Evolutionary conservation across 805 yeast genomes (phyloP).

Genomic region (Ogataea henricii): DNA sequence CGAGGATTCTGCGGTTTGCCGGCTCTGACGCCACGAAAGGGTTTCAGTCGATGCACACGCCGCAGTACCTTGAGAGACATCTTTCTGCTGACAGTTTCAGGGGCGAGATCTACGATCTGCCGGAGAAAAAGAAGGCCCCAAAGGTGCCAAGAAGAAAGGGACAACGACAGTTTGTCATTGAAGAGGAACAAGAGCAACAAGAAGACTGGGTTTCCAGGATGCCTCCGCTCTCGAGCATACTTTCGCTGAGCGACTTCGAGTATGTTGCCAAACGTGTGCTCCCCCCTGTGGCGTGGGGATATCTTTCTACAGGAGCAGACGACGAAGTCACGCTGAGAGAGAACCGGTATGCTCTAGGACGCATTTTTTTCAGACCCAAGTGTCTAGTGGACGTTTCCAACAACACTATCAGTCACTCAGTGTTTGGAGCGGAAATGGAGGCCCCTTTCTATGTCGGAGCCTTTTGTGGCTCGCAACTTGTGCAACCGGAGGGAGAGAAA

Average conservation of each 20-base stretch:
- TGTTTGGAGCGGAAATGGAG: conserved; percentile 62
- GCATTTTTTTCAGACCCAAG: conserved; percentile 82
- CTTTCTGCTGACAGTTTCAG: conserved; percentile 34
- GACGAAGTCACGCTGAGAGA: conserved; percentile 86
- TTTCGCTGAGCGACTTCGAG: conserved; percentile 83
- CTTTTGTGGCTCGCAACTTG: conserved; percentile 82
- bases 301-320: conserved; percentile 83
- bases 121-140: conserved; percentile 29
- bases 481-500: conserved; percentile 84
- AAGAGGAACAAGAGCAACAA: conserved; percentile 9
- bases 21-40: conserved; percentile 50
- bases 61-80: conserved; percentile 28
- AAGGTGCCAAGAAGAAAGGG: conserved; percentile 27
- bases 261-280: conserved; percentile 75
- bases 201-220: conserved; percentile 42
- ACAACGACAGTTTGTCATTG: conserved; percentile 50
- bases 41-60: conserved; percentile 32
- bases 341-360: conserved; percentile 80
- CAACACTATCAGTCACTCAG: conserved; percentile 60
- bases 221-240: conserved; percentile 69
- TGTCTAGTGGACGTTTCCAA: conserved; percentile 72
- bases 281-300: conserved; percentile 80
- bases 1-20: conserved; percentile 45
- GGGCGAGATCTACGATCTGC: conserved; percentile 37
- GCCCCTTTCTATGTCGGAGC: conserved; percentile 90